Evolutionary conservation across 2,329 filamentous ascomycete species (phyloP).

Genomic region (Falciphora oryzae): DNA sequence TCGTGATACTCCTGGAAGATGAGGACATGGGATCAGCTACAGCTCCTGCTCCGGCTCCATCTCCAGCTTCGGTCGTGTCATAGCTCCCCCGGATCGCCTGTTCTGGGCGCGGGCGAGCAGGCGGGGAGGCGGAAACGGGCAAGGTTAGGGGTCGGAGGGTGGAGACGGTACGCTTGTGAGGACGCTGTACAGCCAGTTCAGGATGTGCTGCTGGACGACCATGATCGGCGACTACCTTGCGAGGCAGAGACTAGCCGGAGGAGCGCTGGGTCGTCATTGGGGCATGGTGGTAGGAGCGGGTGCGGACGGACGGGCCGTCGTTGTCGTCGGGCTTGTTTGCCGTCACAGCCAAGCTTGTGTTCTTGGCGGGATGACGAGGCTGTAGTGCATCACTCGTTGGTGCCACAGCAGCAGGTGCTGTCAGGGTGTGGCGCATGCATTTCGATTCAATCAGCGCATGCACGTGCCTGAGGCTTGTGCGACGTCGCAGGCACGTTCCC

Average conservation of each 20-base stretch:
- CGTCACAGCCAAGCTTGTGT: background rate
- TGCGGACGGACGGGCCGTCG: background rate
- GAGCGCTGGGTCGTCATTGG: background rate
- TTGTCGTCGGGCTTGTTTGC: background rate
- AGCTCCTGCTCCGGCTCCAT: constrained; percentile 11
- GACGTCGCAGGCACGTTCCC: no score
- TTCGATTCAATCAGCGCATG: no score
- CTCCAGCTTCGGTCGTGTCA: constrained; percentile 5
- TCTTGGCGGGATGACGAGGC: background rate
- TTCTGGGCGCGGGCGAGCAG: background rate
- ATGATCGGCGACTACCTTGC: constrained; percentile 27
- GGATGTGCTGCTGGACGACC: constrained; percentile 79
- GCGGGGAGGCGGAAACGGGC: background rate
- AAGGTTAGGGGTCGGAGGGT: background rate
- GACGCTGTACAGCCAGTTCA: constrained; percentile 94
- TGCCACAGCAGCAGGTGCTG: background rate
- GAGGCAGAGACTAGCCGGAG: constrained; percentile 4
- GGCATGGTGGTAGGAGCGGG: background rate
- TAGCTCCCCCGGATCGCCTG: constrained; percentile 2
- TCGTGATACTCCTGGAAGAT: constrained; percentile 76
- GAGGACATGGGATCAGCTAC: constrained; percentile 11
- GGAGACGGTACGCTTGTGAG: constrained; percentile 58
- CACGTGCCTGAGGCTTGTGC: no score
- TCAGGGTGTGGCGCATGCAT: no score
- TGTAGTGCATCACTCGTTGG: background rate